A percentile compares a stretch with the other conserved stretches of the same genome.
These are phyloP conservation scores for Globisporangium parvum DNA, from an alignment of 352 stramenopile species.

Conservation along the genomic window DNA sequence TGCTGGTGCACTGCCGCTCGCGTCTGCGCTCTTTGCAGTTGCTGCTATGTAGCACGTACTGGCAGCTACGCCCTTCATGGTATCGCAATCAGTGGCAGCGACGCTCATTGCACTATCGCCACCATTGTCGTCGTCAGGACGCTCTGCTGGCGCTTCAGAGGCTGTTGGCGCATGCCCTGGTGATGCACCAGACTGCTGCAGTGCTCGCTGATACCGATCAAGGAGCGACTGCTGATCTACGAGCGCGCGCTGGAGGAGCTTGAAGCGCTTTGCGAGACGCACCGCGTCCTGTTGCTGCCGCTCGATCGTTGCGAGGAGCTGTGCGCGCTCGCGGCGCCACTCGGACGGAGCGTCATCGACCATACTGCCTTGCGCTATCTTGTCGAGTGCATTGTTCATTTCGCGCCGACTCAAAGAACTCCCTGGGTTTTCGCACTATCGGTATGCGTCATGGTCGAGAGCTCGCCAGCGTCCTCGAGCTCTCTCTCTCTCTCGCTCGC, in stretches of 20 bases:
- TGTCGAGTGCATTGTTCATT: no score
- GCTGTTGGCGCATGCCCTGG: background rate
- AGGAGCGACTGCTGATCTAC: slow-evolving; percentile 67
- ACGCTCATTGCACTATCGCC: background rate
- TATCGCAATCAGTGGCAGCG: background rate
- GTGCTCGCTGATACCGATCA: slow-evolving; percentile 52
- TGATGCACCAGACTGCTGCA: slow-evolving; percentile 14
- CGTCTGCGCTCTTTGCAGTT: background rate
- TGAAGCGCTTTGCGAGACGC: slow-evolving; percentile 45
- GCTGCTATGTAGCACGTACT: background rate
- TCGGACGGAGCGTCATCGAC: background rate
- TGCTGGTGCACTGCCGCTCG: no score
- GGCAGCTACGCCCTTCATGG: background rate
- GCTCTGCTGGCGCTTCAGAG: background rate
- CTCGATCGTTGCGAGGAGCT: slow-evolving; percentile 40
- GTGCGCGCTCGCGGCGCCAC: slow-evolving; percentile 41
- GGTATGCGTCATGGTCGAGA: no score
- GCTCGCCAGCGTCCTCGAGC: no score
- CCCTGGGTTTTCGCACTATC: no score
- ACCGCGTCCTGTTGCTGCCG: slow-evolving; percentile 32
- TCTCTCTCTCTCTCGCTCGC: no score
- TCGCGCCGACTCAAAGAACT: no score
- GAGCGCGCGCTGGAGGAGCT: slow-evolving; percentile 54
- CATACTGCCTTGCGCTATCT: background rate
- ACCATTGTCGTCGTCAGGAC: background rate